Percentiles rank a stretch among this genome's conserved stretches.
These are phyloP conservation scores for Colletotrichum tanaceti DNA, from an alignment of 2,329 filamentous ascomycete genomes.

Conservation along the genomic window DNA sequence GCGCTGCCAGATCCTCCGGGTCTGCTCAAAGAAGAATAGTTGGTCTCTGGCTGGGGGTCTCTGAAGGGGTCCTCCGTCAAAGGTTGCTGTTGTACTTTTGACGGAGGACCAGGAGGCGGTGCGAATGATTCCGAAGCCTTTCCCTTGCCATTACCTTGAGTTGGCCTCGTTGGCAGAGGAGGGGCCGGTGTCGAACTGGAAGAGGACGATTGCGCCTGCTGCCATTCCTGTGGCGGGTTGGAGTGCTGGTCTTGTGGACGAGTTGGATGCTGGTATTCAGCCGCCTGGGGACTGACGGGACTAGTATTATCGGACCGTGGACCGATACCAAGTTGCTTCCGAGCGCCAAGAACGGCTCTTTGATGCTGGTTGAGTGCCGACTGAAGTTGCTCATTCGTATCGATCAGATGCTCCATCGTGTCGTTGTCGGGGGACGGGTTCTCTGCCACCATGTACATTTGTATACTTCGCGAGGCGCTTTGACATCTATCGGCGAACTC, in stretches of 20 bases:
- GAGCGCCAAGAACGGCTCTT: constrained; percentile 75
- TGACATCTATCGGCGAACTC: constrained; percentile 92
- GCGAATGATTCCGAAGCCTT: constrained; percentile 43
- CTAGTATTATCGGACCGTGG: constrained; percentile 46
- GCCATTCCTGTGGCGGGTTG: constrained; percentile 37
- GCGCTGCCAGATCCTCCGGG: constrained; percentile 41
- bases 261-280: constrained; percentile 42
- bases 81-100: constrained; percentile 50
- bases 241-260: constrained; percentile 39
- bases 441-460: constrained; percentile 84
- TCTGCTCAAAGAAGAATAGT: constrained; percentile 30
- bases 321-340: constrained; percentile 63
- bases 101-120: constrained; percentile 38
- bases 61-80: constrained; percentile 44
- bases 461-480: constrained; percentile 82
- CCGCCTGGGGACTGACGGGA: constrained; percentile 41
- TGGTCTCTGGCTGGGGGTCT: constrained; percentile 42
- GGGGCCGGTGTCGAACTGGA: constrained; percentile 36
- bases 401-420: constrained; percentile 92
- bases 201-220: constrained; percentile 43
- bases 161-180: constrained; percentile 27
- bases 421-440: constrained; percentile 89
- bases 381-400: constrained; percentile 92
- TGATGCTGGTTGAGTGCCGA: constrained; percentile 86
- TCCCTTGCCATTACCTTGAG: constrained; percentile 44